Percentiles rank a stretch among this genome's conserved stretches.
phyloP scores from a whole-genome alignment of 1,139 yeast species.

The Taphrina deformans region DNA sequence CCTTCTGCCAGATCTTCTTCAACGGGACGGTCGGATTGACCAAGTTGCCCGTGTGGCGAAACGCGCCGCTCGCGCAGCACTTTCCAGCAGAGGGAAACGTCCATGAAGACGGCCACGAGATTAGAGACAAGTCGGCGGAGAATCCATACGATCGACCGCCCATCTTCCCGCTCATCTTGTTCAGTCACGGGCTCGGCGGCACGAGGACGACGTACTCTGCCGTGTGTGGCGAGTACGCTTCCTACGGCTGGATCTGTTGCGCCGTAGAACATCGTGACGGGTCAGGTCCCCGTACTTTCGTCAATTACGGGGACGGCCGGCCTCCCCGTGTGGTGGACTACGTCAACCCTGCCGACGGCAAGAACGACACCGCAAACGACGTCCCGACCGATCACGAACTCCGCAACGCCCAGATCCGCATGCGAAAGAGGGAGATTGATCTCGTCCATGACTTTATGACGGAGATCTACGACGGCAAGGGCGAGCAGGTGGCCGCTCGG shows the following conservation, averaged over 20 bases:
- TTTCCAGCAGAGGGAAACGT: constrained; percentile 30
- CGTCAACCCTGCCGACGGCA: constrained; percentile 13
- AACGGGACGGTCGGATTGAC: constrained; percentile 29
- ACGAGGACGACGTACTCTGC: constrained; percentile 40
- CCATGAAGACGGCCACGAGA: constrained; percentile 11
- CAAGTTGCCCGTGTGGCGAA: constrained; percentile 30
- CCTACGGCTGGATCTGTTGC: constrained; percentile 40
- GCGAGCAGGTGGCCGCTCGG: constrained; percentile 6
- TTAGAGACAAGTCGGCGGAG: constrained; percentile 14
- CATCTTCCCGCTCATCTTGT: constrained; percentile 39
- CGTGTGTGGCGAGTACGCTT: constrained; percentile 40
- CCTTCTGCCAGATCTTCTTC: constrained; percentile 22
- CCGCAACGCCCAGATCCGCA: constrained; percentile 20
- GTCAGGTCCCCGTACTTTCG: constrained; percentile 34
- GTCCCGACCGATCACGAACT: constrained; percentile 29
- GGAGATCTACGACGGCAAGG: constrained; percentile 16
- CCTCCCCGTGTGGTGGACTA: constrained; percentile 22
- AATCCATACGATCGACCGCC: constrained; percentile 3
- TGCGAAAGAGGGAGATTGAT: constrained; percentile 26
- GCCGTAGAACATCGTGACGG: constrained; percentile 40
- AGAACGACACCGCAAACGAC: constrained; percentile 28
- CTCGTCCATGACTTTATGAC: constrained; percentile 12
- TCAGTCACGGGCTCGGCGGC: constrained; percentile 41
- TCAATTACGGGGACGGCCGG: constrained; percentile 19
- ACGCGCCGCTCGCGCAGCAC: constrained; percentile 32